Evolutionary conservation across 2,329 filamentous ascomycete genomes (phyloP).

Genomic region (Aspergillus sojae): DNA sequence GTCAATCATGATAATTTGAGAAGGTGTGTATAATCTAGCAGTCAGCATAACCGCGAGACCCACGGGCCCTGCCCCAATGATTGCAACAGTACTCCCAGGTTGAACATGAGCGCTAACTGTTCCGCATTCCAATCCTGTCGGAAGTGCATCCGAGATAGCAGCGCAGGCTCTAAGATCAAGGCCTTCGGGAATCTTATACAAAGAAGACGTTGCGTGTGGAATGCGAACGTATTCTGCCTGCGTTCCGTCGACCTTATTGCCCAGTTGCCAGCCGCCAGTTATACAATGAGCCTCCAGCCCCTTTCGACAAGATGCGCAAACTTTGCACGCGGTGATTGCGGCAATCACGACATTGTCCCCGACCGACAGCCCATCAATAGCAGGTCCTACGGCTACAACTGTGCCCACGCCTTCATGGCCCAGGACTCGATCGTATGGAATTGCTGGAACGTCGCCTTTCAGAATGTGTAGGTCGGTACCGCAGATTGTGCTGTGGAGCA

Average conservation of each 20-base stretch:
- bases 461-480: conserved; percentile 60
- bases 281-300: conserved; percentile 58
- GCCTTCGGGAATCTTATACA: conserved; percentile 49
- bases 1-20: conserved; percentile 56
- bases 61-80: conserved; percentile 60
- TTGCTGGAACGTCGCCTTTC: conserved; percentile 56
- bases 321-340: conserved; percentile 55
- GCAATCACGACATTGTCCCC: conserved; percentile 58
- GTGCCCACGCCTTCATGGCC: conserved; percentile 59
- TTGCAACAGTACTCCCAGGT: conserved; percentile 56
- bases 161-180: conserved; percentile 50
- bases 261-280: conserved; percentile 59
- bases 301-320: conserved; percentile 54
- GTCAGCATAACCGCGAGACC: conserved; percentile 60
- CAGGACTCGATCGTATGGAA: conserved; percentile 49
- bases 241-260: conserved; percentile 56
- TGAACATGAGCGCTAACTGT: conserved; percentile 55
- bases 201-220: conserved; percentile 53
- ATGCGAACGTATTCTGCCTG: conserved; percentile 61
- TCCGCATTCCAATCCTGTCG: conserved; percentile 60
- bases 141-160: conserved; percentile 59
- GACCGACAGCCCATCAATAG: conserved; percentile 50
- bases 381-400: conserved; percentile 48
- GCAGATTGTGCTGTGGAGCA: conserved; percentile 56
- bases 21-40: conserved; percentile 57